Evolutionary conservation across 805 yeast species (phyloP).

Genomic region (Suhomyces tanzawaensis): DNA sequence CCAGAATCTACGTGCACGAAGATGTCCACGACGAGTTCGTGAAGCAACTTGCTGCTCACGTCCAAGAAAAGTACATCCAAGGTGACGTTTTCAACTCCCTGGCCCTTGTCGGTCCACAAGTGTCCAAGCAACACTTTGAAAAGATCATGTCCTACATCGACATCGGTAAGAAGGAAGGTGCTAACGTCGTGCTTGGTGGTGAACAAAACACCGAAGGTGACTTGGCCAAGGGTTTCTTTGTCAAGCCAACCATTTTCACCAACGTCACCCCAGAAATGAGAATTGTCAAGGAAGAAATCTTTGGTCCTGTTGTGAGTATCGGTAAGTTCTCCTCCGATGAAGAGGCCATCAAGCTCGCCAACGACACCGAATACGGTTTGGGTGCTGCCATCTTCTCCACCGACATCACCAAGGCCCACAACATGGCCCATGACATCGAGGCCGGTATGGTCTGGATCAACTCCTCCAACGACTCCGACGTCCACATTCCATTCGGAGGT

Average conservation of each 20-base stretch:
- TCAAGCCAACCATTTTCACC: conserved; percentile 74
- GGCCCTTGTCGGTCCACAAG: conserved; percentile 60
- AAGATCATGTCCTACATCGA: conserved; percentile 42
- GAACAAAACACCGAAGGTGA: conserved; percentile 38
- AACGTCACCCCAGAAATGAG: conserved; percentile 65
- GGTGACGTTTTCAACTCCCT: conserved; percentile 52
- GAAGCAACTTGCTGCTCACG: conserved; percentile 41
- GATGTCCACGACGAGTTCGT: conserved; percentile 54
- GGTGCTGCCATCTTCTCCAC: conserved; percentile 79
- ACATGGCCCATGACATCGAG: conserved; percentile 51
- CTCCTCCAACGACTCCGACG: conserved; percentile 44
- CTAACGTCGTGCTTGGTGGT: conserved; percentile 41
- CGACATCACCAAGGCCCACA: conserved; percentile 64
- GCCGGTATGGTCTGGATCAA: conserved; percentile 48
- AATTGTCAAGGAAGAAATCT: conserved; percentile 77
- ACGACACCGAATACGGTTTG: conserved; percentile 72
- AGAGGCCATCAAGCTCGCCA: conserved; percentile 68
- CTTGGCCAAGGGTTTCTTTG: conserved; percentile 55
- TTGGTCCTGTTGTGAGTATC: conserved; percentile 80
- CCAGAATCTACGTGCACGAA: conserved; percentile 60
- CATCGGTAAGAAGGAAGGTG: conserved; percentile 46
- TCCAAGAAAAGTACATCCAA: conserved; percentile 49
- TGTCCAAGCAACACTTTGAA: conserved; percentile 55
- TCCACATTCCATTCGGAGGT: conserved; percentile 41
- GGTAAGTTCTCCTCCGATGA: conserved; percentile 64